Percentiles rank a stretch among this genome's conserved stretches.
These are phyloP conservation scores for Erysimum cheiranthoides DNA, from an alignment of 345 rosid genomes.

Conservation along the genomic window DNA sequence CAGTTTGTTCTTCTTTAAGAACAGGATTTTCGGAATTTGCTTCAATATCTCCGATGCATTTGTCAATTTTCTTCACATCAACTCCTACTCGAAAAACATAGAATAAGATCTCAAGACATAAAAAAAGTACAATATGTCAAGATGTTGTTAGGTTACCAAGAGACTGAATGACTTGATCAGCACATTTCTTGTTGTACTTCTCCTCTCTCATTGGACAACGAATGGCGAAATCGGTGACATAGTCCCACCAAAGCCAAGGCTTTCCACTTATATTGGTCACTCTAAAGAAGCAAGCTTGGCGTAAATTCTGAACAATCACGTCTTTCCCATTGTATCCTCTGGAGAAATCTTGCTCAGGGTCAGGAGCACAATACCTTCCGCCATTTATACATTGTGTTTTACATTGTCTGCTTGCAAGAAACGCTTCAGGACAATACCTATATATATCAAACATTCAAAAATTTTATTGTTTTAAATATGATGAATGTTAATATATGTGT, in stretches of 20 bases:
- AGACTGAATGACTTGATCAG: constrained; percentile 59
- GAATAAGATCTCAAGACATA: neutral
- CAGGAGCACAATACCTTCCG: constrained; percentile 68
- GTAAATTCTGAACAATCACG: constrained; percentile 59
- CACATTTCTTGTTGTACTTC: constrained; percentile 63
- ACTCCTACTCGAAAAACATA: constrained; percentile 49
- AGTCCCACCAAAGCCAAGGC: constrained; percentile 81
- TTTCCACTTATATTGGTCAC: constrained; percentile 59
- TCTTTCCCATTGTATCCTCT: constrained; percentile 66
- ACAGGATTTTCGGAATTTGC: constrained; percentile 70
- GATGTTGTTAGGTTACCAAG: constrained; percentile 47
- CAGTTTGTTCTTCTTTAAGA: constrained; percentile 79
- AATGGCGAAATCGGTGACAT: constrained; percentile 62
- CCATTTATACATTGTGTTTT: constrained; percentile 61
- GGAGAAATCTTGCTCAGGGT: constrained; percentile 65
- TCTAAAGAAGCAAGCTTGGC: constrained; percentile 60
- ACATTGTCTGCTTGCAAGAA: constrained; percentile 60
- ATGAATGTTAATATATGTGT: neutral
- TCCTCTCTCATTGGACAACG: constrained; percentile 70
- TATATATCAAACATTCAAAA: neutral
- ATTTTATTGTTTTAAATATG: neutral
- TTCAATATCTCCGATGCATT: constrained; percentile 77
- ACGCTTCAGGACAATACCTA: constrained; percentile 60
- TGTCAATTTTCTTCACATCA: constrained; percentile 67
- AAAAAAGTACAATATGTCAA: neutral